These are phyloP conservation scores for Lecanoromycetidae sp. DNA, from an alignment of 2,329 filamentous ascomycete genomes.

Conservation along the genomic window DNA sequence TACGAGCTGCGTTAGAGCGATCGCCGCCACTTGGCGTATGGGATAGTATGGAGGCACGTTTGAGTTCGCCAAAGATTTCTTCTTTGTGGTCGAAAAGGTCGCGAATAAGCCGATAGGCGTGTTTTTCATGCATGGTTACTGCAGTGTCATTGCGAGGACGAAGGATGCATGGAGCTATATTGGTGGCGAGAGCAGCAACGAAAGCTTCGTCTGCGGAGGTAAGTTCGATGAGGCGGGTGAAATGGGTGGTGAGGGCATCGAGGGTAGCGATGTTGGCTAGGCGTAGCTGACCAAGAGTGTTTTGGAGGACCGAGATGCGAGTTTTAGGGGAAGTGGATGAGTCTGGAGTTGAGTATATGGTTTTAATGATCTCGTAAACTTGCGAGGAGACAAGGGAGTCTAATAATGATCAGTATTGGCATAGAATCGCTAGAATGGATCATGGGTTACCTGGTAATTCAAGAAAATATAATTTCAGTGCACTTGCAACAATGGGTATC, in stretches of 20 bases:
- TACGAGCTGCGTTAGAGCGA: constrained; percentile 40
- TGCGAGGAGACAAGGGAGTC: constrained; percentile 97
- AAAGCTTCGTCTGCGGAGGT: constrained; percentile 92
- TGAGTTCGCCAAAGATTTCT: constrained; percentile 87
- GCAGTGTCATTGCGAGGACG: constrained; percentile 78
- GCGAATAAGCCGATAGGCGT: constrained; percentile 76
- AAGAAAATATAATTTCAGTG: constrained; percentile 85
- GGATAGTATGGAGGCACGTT: constrained; percentile 66
- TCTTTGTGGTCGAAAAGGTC: constrained; percentile 93
- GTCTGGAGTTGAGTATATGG: constrained; percentile 76
- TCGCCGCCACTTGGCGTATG: constrained; percentile 38
- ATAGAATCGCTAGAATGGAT: neutral
- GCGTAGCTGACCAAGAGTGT: constrained; percentile 84
- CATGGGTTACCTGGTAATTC: constrained; percentile 79
- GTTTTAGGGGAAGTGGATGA: constrained; percentile 65
- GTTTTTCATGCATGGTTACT: constrained; percentile 89
- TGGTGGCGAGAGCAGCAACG: constrained; percentile 58
- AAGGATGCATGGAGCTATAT: constrained; percentile 73
- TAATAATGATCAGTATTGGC: constrained; percentile 27
- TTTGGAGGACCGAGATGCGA: constrained; percentile 82
- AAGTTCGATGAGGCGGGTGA: constrained; percentile 88
- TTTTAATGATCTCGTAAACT: constrained; percentile 97
- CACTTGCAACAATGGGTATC: constrained; percentile 82
- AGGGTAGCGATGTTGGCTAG: constrained; percentile 98
- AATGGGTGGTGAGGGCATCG: constrained; percentile 95